These are phyloP conservation scores for Fusarium piperis DNA, from an alignment of 2,329 filamentous ascomycete genomes.

Conservation along the genomic window DNA sequence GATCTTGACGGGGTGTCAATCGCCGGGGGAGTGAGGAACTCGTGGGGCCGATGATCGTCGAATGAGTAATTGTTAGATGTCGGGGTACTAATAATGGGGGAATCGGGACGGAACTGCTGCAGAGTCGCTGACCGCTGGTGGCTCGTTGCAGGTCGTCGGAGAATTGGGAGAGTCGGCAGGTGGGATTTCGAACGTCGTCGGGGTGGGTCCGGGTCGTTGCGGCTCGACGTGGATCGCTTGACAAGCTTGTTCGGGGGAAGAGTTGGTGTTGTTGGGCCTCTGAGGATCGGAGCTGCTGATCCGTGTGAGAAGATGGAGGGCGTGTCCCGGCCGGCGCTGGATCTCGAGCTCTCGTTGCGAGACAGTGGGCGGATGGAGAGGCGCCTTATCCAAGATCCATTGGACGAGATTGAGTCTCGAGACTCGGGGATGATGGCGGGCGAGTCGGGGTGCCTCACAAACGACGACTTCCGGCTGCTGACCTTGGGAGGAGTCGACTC, in stretches of 20 bases:
- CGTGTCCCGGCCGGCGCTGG: conserved; percentile 72
- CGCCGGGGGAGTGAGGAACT: conserved; percentile 42
- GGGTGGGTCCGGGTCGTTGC: conserved; percentile 54
- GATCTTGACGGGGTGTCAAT: conserved; percentile 34
- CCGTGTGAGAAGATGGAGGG: conserved; percentile 74
- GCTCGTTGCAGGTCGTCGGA: conserved; percentile 80
- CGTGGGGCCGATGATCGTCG: conserved; percentile 47
- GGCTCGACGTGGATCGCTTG: conserved; percentile 72
- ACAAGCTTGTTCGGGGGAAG: conserved; percentile 79
- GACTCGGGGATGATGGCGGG: conserved; percentile 53
- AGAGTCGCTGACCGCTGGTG: conserved; percentile 80
- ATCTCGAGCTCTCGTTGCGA: conserved; percentile 70
- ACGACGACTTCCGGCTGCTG: conserved; percentile 54
- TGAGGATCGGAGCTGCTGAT: conserved; percentile 72
- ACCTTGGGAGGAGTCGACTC: conserved; percentile 53
- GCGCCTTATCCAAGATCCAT: conserved; percentile 77
- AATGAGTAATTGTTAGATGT: conserved; percentile 47
- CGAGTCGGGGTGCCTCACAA: conserved; percentile 52
- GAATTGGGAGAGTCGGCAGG: conserved; percentile 70
- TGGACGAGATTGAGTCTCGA: conserved; percentile 69
- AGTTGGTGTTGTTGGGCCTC: conserved; percentile 51
- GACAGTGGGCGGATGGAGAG: conserved; percentile 73
- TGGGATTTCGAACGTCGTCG: conserved; percentile 67
- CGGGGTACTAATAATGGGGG: conserved; percentile 38
- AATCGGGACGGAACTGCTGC: conserved; percentile 59